Evolutionary conservation across 495 filamentous ascomycete species (phyloP).

Genomic region (Hypoxylon crocopeplum): DNA sequence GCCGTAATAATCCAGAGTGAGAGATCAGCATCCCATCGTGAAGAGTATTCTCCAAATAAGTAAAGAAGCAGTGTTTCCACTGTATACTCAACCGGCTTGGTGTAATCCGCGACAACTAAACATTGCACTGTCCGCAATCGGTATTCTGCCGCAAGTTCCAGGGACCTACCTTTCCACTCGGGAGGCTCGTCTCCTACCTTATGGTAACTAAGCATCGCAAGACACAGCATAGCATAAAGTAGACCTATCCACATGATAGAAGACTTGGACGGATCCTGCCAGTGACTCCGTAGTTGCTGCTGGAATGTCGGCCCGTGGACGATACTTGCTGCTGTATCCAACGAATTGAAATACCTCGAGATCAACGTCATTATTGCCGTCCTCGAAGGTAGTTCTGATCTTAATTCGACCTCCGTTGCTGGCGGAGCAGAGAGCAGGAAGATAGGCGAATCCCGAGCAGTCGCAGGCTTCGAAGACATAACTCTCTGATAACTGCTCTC

Average conservation of each 20-base stretch:
- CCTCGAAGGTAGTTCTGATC: slow-evolving; percentile 79
- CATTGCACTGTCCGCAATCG: slow-evolving; percentile 85
- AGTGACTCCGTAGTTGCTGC: slow-evolving; percentile 84
- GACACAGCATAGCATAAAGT: slow-evolving; percentile 83
- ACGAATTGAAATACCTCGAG: slow-evolving; percentile 72
- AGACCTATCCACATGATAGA: slow-evolving; percentile 89
- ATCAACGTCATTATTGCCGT: slow-evolving; percentile 80
- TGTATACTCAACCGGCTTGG: slow-evolving; percentile 81
- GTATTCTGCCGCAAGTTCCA: slow-evolving; percentile 82
- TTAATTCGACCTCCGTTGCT: slow-evolving; percentile 74
- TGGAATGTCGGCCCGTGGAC: slow-evolving; percentile 89
- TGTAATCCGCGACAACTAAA: slow-evolving; percentile 86
- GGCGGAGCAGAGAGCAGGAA: slow-evolving; percentile 78
- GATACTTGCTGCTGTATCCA: slow-evolving; percentile 67
- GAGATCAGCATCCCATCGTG: slow-evolving; percentile 80
- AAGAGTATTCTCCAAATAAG: slow-evolving; percentile 78
- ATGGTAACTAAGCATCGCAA: slow-evolving; percentile 91
- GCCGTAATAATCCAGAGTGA: slow-evolving; percentile 82
- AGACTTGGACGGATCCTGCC: slow-evolving; percentile 81
- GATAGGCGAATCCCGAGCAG: slow-evolving; percentile 66
- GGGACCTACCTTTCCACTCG: slow-evolving; percentile 74
- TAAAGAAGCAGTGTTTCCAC: slow-evolving; percentile 92
- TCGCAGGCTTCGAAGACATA: slow-evolving; percentile 65
- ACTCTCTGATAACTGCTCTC: slow-evolving; percentile 67
- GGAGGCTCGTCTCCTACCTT: slow-evolving; percentile 90